Percentiles rank a stretch among this genome's conserved stretches.
Conservation (phyloP, 2,329 filamentous ascomycete genomes). For the Xenosphaeropsis pyriputrescens region DNA sequence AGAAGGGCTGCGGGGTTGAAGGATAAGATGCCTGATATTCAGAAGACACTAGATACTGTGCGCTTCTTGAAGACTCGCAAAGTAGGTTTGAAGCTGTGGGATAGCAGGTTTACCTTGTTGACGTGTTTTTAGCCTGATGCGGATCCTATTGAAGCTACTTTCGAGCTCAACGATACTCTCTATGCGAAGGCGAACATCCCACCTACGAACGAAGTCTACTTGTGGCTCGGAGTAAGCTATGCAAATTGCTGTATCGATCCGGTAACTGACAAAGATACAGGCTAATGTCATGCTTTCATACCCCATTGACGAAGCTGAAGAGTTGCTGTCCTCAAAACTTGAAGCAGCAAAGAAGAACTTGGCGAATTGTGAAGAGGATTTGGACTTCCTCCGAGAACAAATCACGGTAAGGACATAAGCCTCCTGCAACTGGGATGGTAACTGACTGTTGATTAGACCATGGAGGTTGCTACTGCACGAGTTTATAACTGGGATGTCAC, state of each 20-base stretch:
- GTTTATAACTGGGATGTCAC: constrained; percentile 99
- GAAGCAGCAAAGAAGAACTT: constrained; percentile 66
- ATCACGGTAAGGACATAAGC: constrained; percentile 58
- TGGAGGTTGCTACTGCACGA: constrained; percentile 44
- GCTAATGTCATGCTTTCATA: constrained; percentile 98
- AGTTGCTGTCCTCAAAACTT: constrained; percentile 64
- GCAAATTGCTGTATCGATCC: background rate
- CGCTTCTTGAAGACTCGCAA: constrained; percentile 67
- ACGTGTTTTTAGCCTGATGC: constrained; percentile 18
- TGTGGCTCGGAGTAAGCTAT: constrained; percentile 78
- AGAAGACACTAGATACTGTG: constrained; percentile 89
- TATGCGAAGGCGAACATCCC: constrained; percentile 78
- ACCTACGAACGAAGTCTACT: constrained; percentile 78
- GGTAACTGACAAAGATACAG: constrained; percentile 21
- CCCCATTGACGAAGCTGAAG: constrained; percentile 74
- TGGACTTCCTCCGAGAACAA: constrained; percentile 91
- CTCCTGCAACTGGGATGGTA: background rate
- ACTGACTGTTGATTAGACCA: background rate
- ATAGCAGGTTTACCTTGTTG: background rate
- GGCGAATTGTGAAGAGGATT: constrained; percentile 84
- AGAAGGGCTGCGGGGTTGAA: constrained; percentile 66
- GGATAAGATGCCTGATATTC: constrained; percentile 95
- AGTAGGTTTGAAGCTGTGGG: constrained; percentile 25
- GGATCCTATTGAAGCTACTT: constrained; percentile 77
- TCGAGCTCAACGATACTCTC: constrained; percentile 92